Evolutionary conservation across 2,329 filamentous ascomycete species (phyloP), one percentile per base, ranked within the genome.

Genomic region (Fusarium avenaceum): DNA sequence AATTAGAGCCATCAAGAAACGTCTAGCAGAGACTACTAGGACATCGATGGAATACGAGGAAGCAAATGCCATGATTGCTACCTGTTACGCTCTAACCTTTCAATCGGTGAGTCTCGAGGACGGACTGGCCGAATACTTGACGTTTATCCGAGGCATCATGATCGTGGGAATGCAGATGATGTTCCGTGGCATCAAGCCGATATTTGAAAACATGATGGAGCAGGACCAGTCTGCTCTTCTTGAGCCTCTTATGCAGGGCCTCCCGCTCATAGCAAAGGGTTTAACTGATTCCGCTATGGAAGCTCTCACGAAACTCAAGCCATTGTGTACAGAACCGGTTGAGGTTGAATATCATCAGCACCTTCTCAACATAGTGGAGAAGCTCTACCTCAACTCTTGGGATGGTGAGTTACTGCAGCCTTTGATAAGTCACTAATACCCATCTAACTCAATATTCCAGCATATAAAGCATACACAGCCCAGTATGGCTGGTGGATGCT

Each of bases 401-500:
- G 81, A 82, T 39, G 87, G 87, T 82, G 76, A 80, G 76, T 67
- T 3, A 3, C 10, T 11, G 11, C 15, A 14, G 13, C 6, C 8
- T 9, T 22, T 4, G 26, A 14, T 20, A 2, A 35, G 11, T 6
- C 5, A 33, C 7, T 1, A n/a, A 33, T 3, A 32, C 11, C 13
- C n/a, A 47, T 43, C 49, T 71, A 54, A 70, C 48, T 46, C 11
- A 35, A 15, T 7, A 15, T 19, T 13, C 6, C 39, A 85, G 85
- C 85, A 17, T 87, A 86, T 71, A 78, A 82, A 63, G 76, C 81
- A n/a, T 80, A 87, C 52, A 79, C 79, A 42, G 76, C 79, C 54
- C 84, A 86, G 69, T 87, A 86, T 72, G 79, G 74, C 6, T 88
- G 85, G 86, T 87, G 85, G 85, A 87, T 87, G 80, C 80, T 85